phyloP scores from a whole-genome alignment of 768 basidiomycete species.

The Suillus tomentosus region DNA sequence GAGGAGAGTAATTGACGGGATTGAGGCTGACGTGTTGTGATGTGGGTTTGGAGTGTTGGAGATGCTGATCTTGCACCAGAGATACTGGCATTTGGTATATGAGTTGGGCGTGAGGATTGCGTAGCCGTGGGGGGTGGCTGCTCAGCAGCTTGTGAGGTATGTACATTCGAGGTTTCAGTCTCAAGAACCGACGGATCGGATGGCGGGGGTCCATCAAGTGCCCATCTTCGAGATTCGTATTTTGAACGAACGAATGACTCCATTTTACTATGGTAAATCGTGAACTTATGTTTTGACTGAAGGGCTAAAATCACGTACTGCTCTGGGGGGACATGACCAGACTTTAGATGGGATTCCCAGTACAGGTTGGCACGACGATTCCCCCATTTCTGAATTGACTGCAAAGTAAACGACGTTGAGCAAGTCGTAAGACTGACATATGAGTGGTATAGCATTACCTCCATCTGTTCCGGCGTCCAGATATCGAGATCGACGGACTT shows the following conservation, averaged over 20 bases:
- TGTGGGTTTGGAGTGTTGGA: constrained; percentile 26
- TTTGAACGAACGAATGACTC: constrained; percentile 97
- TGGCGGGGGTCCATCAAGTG: constrained; percentile 85
- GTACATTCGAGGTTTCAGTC: constrained; percentile 23
- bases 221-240: constrained; percentile 94
- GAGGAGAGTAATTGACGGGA: constrained; percentile 31
- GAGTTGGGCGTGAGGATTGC: constrained; percentile 14
- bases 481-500: constrained; percentile 97
- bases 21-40: constrained; percentile 33
- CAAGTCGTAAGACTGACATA: constrained; percentile 6
- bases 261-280: constrained; percentile 73
- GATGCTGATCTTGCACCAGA: constrained; percentile 32
- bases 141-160: constrained; percentile 12
- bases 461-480: constrained; percentile 98
- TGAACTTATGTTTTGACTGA: constrained; percentile 4
- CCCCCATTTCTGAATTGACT: constrained; percentile 93
- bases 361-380: constrained; percentile 91
- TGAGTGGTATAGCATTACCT: constrained; percentile 47
- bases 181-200: constrained; percentile 81
- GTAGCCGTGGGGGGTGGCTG: constrained; percentile 3
- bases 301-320: constrained; percentile 61
- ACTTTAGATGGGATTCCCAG: constrained; percentile 95
- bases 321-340: constrained; percentile 90
- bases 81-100: constrained; percentile 17
- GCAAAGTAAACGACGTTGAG: constrained; percentile 6